phyloP scores from a whole-genome alignment of 2,329 filamentous ascomycete species.

The Xylariaceae sp. region DNA sequence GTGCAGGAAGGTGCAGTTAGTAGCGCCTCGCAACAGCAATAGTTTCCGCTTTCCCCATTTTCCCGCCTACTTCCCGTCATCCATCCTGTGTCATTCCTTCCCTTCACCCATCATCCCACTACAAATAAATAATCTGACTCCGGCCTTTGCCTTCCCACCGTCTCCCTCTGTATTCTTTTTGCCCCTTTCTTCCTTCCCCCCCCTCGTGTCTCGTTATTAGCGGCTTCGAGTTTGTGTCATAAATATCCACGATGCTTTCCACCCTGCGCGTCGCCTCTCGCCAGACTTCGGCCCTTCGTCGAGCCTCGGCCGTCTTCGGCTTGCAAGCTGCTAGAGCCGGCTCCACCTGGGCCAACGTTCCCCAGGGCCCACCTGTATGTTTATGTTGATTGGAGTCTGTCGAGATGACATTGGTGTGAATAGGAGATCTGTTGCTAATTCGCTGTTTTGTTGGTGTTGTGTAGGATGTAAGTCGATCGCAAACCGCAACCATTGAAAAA shows the following conservation, averaged over 20 bases:
- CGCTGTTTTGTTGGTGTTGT: conserved; percentile 4
- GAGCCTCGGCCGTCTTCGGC: conserved; percentile 34
- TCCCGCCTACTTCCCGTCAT: background rate
- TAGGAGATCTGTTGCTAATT: conserved; percentile 7
- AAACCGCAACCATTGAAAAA: too few species aligned
- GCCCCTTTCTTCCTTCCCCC: background rate
- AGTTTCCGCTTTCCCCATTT: background rate
- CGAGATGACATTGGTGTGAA: conserved; percentile 10
- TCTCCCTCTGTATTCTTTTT: background rate
- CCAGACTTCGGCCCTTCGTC: conserved; percentile 36
- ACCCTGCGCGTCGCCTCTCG: conserved; percentile 49
- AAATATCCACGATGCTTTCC: conserved; percentile 47
- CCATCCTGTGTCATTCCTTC: background rate
- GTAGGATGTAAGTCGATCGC: conserved; percentile 34
- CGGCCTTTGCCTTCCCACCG: background rate
- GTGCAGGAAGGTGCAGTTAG: too few species aligned
- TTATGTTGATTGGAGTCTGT: conserved; percentile 22
- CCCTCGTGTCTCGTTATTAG: background rate
- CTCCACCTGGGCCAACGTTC: conserved; percentile 86
- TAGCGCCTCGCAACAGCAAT: too few species aligned
- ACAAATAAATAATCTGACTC: background rate
- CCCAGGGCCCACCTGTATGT: conserved; percentile 84
- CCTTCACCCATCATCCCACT: background rate
- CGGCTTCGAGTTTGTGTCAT: background rate
- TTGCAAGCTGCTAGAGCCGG: conserved; percentile 48